Evolutionary conservation across 1,284 basidiomycete genomes (phyloP), one percentile per base, ranked within the genome.

Genomic region (Ceratobasidium sp.): DNA sequence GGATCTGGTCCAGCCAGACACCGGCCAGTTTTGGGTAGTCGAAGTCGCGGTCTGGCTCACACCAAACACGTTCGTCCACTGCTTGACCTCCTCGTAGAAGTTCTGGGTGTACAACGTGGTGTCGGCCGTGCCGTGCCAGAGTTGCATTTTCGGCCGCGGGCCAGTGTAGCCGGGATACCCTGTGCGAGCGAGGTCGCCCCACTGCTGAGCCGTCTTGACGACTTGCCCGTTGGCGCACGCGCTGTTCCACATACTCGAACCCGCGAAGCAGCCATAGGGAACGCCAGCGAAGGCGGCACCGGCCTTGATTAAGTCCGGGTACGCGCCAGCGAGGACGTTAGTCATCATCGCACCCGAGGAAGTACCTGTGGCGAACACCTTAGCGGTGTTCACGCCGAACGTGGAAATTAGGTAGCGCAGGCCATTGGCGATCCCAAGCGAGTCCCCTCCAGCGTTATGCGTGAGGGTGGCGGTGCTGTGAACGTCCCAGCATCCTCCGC

Each of bases 311-410:
- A 91, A 81, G 75, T 90, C 88, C 4, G 90, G 90, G 83, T 91
- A 91, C 6, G 89, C 87, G 51, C 88, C 89, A 66, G 84, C 83
- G 33, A 90, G 85, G 39, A 90, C 89, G 82, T 88, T 89, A 67
- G 89, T 90, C 89, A 91, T 90, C 90, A 91, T 91, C 10, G 89
- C 90, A 71, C 90, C 90, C 12, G 89, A 90, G 7, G 88, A 89
- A 1, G 86, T 86, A 28, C 90, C 89, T 9, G 88, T 89, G 53
- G 85, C 87, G 82, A 87, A 90, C 72, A 90, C 89, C 46, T 84
- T 84, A 60, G 80, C 81, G 0, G 87, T 53, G 81, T 90, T 87
- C 67, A 89, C 89, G 51, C 86, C 86, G 80, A 85, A 89, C 82
- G 85, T 89, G 40, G 83, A 63, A 71, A 90, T 89, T 28, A 89